Base-by-base conservation (phyloP, 2,329 filamentous ascomycete genomes). In the Dendryphion nanum region DNA sequence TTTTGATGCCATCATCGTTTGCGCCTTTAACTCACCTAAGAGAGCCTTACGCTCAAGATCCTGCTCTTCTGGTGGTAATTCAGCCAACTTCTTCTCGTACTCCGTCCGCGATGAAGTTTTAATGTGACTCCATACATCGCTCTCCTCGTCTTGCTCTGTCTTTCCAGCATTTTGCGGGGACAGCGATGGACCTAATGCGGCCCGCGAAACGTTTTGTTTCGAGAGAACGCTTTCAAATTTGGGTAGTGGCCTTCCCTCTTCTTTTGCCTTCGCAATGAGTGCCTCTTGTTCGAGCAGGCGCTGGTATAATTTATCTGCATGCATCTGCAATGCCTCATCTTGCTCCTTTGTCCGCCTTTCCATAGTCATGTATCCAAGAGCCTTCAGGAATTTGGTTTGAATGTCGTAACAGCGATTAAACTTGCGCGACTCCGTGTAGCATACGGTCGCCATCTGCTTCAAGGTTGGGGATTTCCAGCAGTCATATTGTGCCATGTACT, bases 371-470 rank as follows among this genome's bases (percentile, higher is more conserved):
- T 96, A 97, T 4, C 93, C 93, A 14, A 98, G 70, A 1, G 90
- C 89, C 66, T 91, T 89, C 18, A 98, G 71, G 53, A 98, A 90
- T 64, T 91, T 85, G 79, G 81, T 82, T 70, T 98, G 93, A 72
- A 90, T 89, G 37, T 77, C 83, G 64, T 93, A 95, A 71, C 93
- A 98, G 50, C 86, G 77, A 61, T 93, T 86, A 58, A 96, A 90
- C 45, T 75, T 79, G 52, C 74, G 76, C 55, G 88, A 86, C 71
- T 95, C 83, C 38, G 80, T 75, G 28, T 83, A 76, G 64, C 93
- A 98, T 81, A 96, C 79, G 24, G 83, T 89, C 66, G 91, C 70
- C 50, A 79, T 77, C 49, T 85, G 81, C 55, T 71, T 68, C 72
- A 81, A 80, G 34, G 74, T 77, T 18, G 90, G 90, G 38, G 76